Conservation (phyloP, 169 alveolate species). For the Cryptosporidium ubiquitum region DNA sequence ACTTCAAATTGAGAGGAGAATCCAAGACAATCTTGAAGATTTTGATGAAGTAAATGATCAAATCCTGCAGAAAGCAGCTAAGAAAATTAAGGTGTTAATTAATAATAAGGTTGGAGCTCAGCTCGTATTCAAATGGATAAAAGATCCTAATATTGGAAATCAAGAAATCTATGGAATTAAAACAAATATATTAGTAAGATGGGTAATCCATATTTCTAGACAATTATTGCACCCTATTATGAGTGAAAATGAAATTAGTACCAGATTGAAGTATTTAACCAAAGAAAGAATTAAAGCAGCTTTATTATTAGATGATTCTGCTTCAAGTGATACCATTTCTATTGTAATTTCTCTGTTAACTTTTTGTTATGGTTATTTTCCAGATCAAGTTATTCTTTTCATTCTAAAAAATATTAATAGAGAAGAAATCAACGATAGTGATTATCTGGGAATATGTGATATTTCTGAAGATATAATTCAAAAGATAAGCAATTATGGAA, state of each 20-base stretch:
- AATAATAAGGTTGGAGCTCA: conserved; percentile 43
- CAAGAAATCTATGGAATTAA: conserved; percentile 12
- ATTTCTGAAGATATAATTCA: background rate
- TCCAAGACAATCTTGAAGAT: conserved; percentile 7
- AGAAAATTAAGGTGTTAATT: conserved; percentile 8
- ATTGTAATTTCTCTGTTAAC: conserved; percentile 26
- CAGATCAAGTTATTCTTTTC: conserved; percentile 14
- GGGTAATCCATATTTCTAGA: conserved; percentile 36
- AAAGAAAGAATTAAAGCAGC: conserved; percentile 16
- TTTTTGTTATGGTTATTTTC: conserved; percentile 31
- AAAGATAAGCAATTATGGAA: background rate
- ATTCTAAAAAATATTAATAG: background rate
- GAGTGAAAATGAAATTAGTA: conserved; percentile 27
- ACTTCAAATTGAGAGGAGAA: conserved; percentile 2
- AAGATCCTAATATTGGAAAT: conserved; percentile 1
- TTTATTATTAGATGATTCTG: conserved; percentile 18
- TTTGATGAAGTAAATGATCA: background rate
- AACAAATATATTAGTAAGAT: background rate
- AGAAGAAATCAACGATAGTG: background rate
- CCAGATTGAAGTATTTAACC: conserved; percentile 14
- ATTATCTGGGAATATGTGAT: background rate
- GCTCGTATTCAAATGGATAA: conserved; percentile 18
- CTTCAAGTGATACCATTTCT: conserved; percentile 35
- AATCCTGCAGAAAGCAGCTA: background rate
- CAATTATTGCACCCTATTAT: conserved; percentile 31